Conservation (phyloP, 1,284 basidiomycete species). For the Jaminaea rosea region DNA sequence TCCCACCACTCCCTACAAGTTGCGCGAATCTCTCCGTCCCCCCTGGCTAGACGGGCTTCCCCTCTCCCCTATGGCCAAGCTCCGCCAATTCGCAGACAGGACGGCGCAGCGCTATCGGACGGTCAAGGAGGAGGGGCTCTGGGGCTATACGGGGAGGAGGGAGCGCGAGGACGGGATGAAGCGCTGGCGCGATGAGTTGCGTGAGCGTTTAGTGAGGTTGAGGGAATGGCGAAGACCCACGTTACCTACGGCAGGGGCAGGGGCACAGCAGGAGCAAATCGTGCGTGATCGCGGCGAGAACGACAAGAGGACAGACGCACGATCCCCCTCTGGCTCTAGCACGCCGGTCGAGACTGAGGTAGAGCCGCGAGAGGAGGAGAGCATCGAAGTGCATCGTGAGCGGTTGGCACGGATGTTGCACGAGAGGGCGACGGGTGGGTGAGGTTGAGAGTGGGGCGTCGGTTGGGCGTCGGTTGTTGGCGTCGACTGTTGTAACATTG, state of each 20-base stretch:
- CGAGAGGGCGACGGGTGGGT: too few relatives aligned
- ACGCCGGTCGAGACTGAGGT: too few relatives aligned
- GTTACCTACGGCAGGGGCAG: not conserved
- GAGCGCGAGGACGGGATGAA: not conserved
- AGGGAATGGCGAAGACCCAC: not conserved
- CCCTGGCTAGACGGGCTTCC: not conserved
- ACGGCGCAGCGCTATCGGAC: not conserved
- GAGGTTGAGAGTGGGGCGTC: too few relatives aligned
- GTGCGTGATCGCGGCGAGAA: too few relatives aligned
- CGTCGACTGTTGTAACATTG: too few relatives aligned
- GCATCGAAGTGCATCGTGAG: too few relatives aligned
- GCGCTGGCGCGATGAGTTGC: not conserved
- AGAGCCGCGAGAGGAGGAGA: too few relatives aligned
- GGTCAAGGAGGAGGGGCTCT: not conserved
- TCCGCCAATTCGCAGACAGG: not conserved
- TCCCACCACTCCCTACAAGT: not conserved
- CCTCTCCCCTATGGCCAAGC: not conserved
- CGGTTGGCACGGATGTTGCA: too few relatives aligned
- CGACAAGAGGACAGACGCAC: too few relatives aligned
- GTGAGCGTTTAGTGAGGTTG: not conserved
- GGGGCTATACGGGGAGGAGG: not conserved
- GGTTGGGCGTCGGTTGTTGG: too few relatives aligned
- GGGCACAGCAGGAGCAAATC: not conserved
- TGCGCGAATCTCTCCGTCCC: not conserved
- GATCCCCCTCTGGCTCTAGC: too few relatives aligned